phyloP scores from a whole-genome alignment of 108 stramenopile genomes.

The Nannochloropsis gaditana region DNA sequence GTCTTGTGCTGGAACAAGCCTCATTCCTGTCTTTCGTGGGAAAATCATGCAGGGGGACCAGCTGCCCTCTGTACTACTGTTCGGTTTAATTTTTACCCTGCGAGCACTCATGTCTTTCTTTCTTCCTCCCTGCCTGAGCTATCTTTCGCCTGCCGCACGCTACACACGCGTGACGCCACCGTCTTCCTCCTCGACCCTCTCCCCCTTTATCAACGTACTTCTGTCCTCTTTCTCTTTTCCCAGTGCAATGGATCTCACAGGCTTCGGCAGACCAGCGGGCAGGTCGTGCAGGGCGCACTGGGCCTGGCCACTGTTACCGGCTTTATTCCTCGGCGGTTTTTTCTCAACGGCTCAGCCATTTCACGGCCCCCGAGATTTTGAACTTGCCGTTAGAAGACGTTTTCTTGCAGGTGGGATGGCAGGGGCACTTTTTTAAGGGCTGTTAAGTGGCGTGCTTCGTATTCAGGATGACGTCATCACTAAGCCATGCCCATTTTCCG shows the following conservation, averaged over 20 bases:
- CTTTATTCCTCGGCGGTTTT: slow-evolving; percentile 86
- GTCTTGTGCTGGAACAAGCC: too few species aligned
- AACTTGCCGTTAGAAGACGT: slow-evolving; percentile 46
- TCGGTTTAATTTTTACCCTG: too few species aligned
- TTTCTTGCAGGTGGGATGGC: slow-evolving; percentile 38
- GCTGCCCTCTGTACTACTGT: too few species aligned
- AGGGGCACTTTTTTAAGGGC: too few species aligned
- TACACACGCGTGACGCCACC: neutral
- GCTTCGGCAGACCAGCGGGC: slow-evolving; percentile 95
- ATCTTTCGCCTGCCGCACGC: neutral
- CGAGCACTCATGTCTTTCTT: too few species aligned
- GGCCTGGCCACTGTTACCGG: slow-evolving; percentile 94
- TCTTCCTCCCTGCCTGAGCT: neutral
- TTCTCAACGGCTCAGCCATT: slow-evolving; percentile 46
- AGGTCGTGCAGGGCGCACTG: slow-evolving; percentile 89
- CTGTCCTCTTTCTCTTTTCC: neutral
- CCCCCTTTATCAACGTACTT: neutral
- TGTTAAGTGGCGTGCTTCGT: too few species aligned
- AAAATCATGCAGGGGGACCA: too few species aligned
- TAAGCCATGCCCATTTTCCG: too few species aligned
- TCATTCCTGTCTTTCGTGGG: too few species aligned
- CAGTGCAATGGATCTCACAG: slow-evolving; percentile 86
- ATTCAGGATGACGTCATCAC: too few species aligned
- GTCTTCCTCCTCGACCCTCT: neutral
- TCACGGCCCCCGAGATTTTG: slow-evolving; percentile 42